phyloP scores from a whole-genome alignment of 2,329 filamentous ascomycete genomes.

The Bipolaris gigantea region DNA sequence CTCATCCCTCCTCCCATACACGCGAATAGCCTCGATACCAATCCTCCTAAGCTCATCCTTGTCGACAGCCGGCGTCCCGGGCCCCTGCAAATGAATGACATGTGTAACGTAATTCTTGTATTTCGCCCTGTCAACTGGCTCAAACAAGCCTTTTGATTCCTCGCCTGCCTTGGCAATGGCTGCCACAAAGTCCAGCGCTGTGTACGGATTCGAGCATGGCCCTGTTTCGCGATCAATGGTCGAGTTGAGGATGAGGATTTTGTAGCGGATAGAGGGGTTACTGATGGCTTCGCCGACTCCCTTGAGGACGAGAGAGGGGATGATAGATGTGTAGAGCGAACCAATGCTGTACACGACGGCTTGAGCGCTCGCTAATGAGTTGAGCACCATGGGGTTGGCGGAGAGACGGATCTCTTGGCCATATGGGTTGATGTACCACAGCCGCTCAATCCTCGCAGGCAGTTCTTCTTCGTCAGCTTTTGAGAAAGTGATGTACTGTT shows the following conservation, averaged over 20 bases:
- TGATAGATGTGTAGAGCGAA: slow-evolving; percentile 86
- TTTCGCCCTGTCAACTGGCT: slow-evolving; percentile 42
- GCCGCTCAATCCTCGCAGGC: slow-evolving; percentile 72
- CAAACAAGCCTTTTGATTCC: slow-evolving; percentile 54
- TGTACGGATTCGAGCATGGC: slow-evolving; percentile 64
- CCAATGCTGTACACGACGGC: slow-evolving; percentile 89
- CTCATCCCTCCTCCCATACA: slow-evolving; percentile 70
- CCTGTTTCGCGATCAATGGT: slow-evolving; percentile 85
- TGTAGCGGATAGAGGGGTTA: slow-evolving; percentile 60
- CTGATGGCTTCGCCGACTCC: slow-evolving; percentile 71
- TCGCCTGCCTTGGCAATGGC: slow-evolving; percentile 69
- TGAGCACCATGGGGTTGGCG: slow-evolving; percentile 78
- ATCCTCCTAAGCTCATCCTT: slow-evolving; percentile 62
- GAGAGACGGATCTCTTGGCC: slow-evolving; percentile 90
- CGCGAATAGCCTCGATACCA: slow-evolving; percentile 75
- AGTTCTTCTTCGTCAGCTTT: slow-evolving; percentile 76
- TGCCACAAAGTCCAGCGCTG: slow-evolving; percentile 77
- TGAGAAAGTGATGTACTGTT: slow-evolving; percentile 79
- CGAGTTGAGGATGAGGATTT: slow-evolving; percentile 84
- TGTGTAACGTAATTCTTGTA: slow-evolving; percentile 78
- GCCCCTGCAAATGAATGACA: slow-evolving; percentile 75
- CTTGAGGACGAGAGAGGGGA: slow-evolving; percentile 78
- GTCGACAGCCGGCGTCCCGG: slow-evolving; percentile 71
- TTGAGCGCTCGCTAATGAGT: slow-evolving; percentile 64
- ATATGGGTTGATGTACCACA: slow-evolving; percentile 99